Base-by-base conservation (phyloP, 1,284 basidiomycete species). In the Trichosporon coremiiforme region DNA sequence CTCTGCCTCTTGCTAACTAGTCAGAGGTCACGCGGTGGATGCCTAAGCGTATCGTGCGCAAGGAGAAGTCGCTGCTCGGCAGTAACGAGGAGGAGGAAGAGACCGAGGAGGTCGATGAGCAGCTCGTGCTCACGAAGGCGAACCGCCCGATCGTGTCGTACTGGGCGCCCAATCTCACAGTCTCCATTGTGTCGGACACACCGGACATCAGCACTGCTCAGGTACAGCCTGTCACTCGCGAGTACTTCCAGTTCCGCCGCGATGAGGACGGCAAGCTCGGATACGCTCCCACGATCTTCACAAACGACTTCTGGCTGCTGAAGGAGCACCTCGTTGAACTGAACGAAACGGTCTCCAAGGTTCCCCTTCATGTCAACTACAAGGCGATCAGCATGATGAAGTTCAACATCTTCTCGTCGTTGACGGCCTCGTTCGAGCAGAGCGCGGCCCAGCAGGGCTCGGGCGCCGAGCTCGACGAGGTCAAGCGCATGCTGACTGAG, bases 261-360 rank as follows among this genome's bases (percentile, higher is more conserved):
- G 79, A 86, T 66, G 87, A 65, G 5, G 68, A 69, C 22, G 68
- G 65, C 33, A 53, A 20, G n/a, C 29, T 33, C 12, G 10, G 7
- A 10, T 94, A 95, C 86, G 91, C 89, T 76, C 96, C 96, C 0
- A 90, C 95, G 72, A 80, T 98, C 60, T 98, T 92, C 84, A 89
- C 93, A 7, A 98, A 98, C 80, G 94, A 98, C 80, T 98, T 98
- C 83, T 98, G 95, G 94, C 86, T 94, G 15, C 79, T 86, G 45
- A 89, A 89, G 63, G 90, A 90, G 41, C 90, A 94, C 75, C 89
- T 92, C 75, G 81, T 88, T 69, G 90, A 92, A 77, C 88, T 96
- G 77, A 95, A 95, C 81, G 83, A 85, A 31, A 93, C 92, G 0
- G 92, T 90, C 1, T 85, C 88, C 9, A 85, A 79, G 8, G 85